Percentiles rank a stretch among this genome's conserved stretches.
These are phyloP conservation scores for Aspergillus flavus DNA, from an alignment of 2,329 filamentous ascomycete genomes.

Conservation along the genomic window DNA sequence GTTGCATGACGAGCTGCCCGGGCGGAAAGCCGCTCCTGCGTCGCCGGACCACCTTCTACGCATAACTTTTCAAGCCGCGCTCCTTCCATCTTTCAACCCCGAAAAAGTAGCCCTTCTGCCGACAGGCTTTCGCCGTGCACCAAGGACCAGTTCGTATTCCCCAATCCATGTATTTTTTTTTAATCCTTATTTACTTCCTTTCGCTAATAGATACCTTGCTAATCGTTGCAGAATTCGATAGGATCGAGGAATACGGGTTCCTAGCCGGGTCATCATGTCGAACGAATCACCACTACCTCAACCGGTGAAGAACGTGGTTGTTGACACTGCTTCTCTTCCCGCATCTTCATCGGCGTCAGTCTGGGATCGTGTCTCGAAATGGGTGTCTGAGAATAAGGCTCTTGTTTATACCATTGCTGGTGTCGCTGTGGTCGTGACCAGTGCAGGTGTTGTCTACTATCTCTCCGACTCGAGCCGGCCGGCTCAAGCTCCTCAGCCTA, in stretches of 20 bases:
- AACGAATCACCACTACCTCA: constrained; percentile 40
- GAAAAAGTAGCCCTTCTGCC: constrained; percentile 20
- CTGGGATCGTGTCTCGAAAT: constrained; percentile 87
- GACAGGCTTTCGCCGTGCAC: constrained; percentile 17
- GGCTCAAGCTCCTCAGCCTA: constrained; percentile 37
- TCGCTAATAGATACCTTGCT: background rate
- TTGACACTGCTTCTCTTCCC: constrained; percentile 46
- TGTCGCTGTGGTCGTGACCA: constrained; percentile 86
- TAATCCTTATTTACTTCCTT: constrained; percentile 8
- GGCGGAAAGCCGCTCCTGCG: constrained; percentile 16
- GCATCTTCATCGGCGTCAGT: constrained; percentile 64
- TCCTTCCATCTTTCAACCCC: constrained; percentile 29
- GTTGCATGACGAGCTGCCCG: constrained; percentile 27
- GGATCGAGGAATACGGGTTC: constrained; percentile 17
- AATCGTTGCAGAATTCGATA: constrained; percentile 7
- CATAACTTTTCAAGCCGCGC: constrained; percentile 41
- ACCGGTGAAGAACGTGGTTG: constrained; percentile 40
- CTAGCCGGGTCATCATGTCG: constrained; percentile 42
- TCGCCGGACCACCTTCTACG: constrained; percentile 26
- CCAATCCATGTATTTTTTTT: background rate
- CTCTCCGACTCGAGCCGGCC: constrained; percentile 60
- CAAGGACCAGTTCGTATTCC: constrained; percentile 25
- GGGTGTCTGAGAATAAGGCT: constrained; percentile 94
- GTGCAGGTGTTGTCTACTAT: constrained; percentile 92
- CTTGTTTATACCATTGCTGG: constrained; percentile 95